phyloP scores from a whole-genome alignment of 768 basidiomycete species.

The Lyophyllum semitale region DNA sequence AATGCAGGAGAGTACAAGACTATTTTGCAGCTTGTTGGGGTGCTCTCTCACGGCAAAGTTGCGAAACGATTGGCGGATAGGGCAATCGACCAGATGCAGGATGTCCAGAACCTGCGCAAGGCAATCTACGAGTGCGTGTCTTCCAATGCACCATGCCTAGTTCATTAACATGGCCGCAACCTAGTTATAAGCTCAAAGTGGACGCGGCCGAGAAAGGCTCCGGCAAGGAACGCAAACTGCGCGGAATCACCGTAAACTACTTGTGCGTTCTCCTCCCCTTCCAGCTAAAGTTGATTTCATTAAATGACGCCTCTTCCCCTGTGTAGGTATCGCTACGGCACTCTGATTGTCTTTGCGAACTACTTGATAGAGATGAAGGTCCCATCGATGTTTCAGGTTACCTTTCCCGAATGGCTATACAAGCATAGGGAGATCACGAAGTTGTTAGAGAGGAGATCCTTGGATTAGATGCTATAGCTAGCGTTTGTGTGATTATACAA shows the following conservation, averaged over 20 bases:
- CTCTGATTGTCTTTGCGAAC: slow-evolving; percentile 92
- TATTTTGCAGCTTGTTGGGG: slow-evolving; percentile 90
- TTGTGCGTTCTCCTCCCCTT: slow-evolving; percentile 46
- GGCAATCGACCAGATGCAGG: slow-evolving; percentile 91
- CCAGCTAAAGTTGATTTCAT: too few relatives aligned
- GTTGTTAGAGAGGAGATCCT: slow-evolving; percentile 63
- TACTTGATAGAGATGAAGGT: slow-evolving; percentile 79
- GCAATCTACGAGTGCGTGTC: slow-evolving; percentile 87
- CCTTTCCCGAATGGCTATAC: slow-evolving; percentile 82
- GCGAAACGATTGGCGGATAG: slow-evolving; percentile 90
- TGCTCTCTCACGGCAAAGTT: slow-evolving; percentile 87
- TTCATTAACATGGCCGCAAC: neutral
- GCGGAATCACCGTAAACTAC: slow-evolving; percentile 84
- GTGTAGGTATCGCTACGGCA: slow-evolving; percentile 81
- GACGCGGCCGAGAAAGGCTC: slow-evolving; percentile 83
- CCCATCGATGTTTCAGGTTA: slow-evolving; percentile 34
- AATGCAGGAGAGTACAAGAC: slow-evolving; percentile 93
- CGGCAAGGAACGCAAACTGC: slow-evolving; percentile 73
- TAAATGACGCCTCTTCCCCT: neutral
- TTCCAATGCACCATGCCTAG: neutral
- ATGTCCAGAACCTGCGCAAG: slow-evolving; percentile 94
- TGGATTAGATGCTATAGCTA: slow-evolving; percentile 40
- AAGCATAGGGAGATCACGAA: slow-evolving; percentile 86
- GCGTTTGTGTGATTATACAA: neutral
- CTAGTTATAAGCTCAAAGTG: slow-evolving; percentile 87